Evolutionary conservation across 306 rosid species (phyloP).

Genomic region (Arachis hypogaea): DNA sequence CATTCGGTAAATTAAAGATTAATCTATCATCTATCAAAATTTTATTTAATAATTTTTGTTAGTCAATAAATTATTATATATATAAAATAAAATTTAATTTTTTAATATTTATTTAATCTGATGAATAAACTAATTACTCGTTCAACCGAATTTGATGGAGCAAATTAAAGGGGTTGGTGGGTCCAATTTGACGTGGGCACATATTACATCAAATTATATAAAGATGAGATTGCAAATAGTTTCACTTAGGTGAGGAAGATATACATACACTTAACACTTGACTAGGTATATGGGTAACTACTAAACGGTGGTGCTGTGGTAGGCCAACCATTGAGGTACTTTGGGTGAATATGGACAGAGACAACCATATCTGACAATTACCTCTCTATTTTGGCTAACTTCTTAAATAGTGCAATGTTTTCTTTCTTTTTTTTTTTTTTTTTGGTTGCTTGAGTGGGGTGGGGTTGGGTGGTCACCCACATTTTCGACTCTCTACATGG

Average conservation of each 20-base stretch:
- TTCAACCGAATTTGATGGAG: too few relatives aligned
- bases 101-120: too few relatives aligned
- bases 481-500: slow-evolving; percentile 29
- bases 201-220: slow-evolving; percentile 31
- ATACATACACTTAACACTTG: slow-evolving; percentile 23
- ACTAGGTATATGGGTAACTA: slow-evolving; percentile 48
- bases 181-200: slow-evolving; percentile 44
- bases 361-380: slow-evolving; percentile 52
- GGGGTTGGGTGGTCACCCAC: slow-evolving; percentile 48
- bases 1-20: too few relatives aligned
- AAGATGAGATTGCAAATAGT: slow-evolving; percentile 33
- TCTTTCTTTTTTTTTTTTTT: slow-evolving; percentile 5
- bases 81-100: too few relatives aligned
- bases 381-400: slow-evolving; percentile 49
- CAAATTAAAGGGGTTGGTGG: slow-evolving; percentile 24
- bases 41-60: too few relatives aligned
- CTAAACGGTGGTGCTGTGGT: slow-evolving; percentile 47
- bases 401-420: slow-evolving; percentile 50
- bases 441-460: slow-evolving; percentile 41
- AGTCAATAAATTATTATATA: too few relatives aligned
- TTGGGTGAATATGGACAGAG: slow-evolving; percentile 47
- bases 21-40: too few relatives aligned
- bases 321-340: slow-evolving; percentile 61
- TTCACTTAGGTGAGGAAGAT: slow-evolving; percentile 48
- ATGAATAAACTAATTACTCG: too few relatives aligned